These are phyloP conservation scores for Talaromyces thailandensis DNA, from an alignment of 495 filamentous ascomycete species.

Conservation along the genomic window DNA sequence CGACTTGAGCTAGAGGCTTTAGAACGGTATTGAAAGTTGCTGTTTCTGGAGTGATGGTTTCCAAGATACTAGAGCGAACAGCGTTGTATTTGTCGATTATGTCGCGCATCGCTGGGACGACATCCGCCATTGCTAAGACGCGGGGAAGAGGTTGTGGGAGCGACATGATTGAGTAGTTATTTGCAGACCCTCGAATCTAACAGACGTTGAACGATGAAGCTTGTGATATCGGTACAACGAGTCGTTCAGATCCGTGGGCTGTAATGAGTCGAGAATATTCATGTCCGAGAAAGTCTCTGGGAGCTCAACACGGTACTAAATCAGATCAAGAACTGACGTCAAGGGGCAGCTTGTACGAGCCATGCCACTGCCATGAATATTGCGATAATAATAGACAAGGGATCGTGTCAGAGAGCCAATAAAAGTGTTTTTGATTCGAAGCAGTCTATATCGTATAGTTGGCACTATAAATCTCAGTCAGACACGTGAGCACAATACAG, in stretches of 20 bases:
- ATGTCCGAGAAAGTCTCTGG: too few relatives aligned
- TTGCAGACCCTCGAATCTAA: too few relatives aligned
- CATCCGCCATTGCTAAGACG: background rate
- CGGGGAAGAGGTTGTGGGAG: background rate
- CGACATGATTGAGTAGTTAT: background rate
- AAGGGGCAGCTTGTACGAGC: too few relatives aligned
- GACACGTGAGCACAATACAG: background rate
- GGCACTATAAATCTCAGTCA: background rate
- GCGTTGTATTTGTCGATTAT: background rate
- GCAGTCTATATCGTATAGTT: background rate
- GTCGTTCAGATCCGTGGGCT: too few relatives aligned
- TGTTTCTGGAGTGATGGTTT: background rate
- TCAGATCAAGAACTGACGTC: too few relatives aligned
- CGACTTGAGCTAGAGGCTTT: background rate
- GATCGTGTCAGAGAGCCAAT: background rate
- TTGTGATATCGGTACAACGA: too few relatives aligned
- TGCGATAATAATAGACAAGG: background rate
- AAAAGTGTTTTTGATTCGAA: background rate
- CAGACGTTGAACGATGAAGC: too few relatives aligned
- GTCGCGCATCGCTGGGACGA: background rate
- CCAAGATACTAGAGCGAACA: background rate
- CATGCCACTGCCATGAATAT: background rate
- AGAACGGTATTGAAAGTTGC: background rate
- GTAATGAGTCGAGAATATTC: too few relatives aligned
- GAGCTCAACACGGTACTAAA: too few relatives aligned